Percentiles rank a stretch among this genome's conserved stretches.
Conservation (phyloP, 306 rosid genomes). For the Phaseolus lunatus region DNA sequence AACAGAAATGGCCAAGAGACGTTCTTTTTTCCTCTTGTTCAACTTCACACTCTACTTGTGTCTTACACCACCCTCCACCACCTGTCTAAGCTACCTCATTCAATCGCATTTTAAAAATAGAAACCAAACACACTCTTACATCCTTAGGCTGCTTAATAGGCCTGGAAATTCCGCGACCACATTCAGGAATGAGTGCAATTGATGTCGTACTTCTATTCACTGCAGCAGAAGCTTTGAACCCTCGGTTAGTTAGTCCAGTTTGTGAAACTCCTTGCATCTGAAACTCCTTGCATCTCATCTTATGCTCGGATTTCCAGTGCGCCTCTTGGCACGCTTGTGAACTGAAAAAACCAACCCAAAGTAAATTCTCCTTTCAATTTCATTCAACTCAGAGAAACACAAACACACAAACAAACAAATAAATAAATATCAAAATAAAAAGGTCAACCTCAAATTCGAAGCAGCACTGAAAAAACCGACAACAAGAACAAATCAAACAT, state of each 20-base stretch:
- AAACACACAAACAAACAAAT: no score
- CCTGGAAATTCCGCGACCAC: slow-evolving; percentile 51
- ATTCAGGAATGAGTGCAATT: slow-evolving; percentile 62
- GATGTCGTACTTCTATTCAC: slow-evolving; percentile 54
- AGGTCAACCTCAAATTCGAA: not conserved
- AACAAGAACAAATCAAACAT: not conserved
- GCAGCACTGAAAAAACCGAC: not conserved
- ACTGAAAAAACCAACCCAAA: slow-evolving; percentile 54
- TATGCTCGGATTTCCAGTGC: slow-evolving; percentile 82
- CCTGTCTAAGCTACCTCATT: not conserved
- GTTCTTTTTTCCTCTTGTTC: no score
- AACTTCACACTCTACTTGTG: no score
- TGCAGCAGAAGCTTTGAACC: slow-evolving; percentile 44
- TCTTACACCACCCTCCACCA: not conserved
- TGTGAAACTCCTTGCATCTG: slow-evolving; percentile 33
- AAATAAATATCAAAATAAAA: no score
- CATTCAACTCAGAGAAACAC: not conserved
- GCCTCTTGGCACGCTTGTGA: slow-evolving; percentile 68
- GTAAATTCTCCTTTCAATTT: not conserved
- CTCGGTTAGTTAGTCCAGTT: slow-evolving; percentile 37
- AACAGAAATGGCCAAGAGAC: not conserved
- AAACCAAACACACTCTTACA: slow-evolving; percentile 42
- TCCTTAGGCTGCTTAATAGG: slow-evolving; percentile 63
- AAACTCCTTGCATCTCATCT: slow-evolving; percentile 61
- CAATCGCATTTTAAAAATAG: not conserved